Percentiles rank a stretch among this genome's conserved stretches.
These are phyloP conservation scores for Talaromyces sp. DNA, from an alignment of 2,329 filamentous ascomycete species.

Conservation along the genomic window DNA sequence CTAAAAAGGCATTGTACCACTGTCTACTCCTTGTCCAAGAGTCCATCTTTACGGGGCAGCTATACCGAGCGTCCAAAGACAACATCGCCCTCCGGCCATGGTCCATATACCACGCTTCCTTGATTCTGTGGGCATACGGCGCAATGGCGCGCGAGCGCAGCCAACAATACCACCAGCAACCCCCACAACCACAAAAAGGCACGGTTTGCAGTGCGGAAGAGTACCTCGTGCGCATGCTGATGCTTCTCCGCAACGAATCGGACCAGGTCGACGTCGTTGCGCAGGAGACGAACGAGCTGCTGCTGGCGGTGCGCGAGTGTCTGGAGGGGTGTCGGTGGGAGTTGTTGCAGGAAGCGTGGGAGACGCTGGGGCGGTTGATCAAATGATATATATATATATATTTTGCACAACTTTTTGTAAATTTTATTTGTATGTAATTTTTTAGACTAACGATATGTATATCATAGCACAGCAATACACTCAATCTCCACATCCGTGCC, in stretches of 20 bases:
- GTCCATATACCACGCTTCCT: constrained; percentile 20
- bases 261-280: constrained; percentile 12
- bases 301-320: constrained; percentile 16
- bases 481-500: constrained; percentile 86
- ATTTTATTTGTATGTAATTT: constrained; percentile 1
- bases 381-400: not conserved
- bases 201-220: constrained; percentile 15
- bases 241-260: constrained; percentile 14
- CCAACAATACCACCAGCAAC: not conserved
- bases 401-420: too few relatives aligned
- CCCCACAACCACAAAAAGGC: too few relatives aligned
- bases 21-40: constrained; percentile 21
- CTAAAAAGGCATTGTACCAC: constrained; percentile 19
- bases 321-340: constrained; percentile 22
- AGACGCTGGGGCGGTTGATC: constrained; percentile 17
- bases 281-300: constrained; percentile 15
- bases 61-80: constrained; percentile 17
- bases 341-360: constrained; percentile 19
- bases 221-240: constrained; percentile 18
- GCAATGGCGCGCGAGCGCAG: constrained; percentile 13
- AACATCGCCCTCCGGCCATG: constrained; percentile 21
- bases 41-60: constrained; percentile 18
- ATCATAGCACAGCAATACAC: constrained; percentile 64
- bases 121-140: constrained; percentile 22
- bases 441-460: not conserved